Evolutionary conservation across 345 rosid genomes (phyloP).

Genomic region (Gossypium rotundifolium): DNA sequence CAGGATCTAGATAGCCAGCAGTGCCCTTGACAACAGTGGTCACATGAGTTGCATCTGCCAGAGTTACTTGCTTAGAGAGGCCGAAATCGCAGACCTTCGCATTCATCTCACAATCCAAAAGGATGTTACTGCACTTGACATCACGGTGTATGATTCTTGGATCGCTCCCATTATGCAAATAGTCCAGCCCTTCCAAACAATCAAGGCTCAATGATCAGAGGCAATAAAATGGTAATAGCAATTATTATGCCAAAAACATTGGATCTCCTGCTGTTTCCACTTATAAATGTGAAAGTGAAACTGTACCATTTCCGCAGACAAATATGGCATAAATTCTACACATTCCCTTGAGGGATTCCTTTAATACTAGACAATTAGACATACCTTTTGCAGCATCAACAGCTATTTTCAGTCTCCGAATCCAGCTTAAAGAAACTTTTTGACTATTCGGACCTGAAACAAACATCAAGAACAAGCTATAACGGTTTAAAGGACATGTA

Average conservation of each 20-base stretch:
- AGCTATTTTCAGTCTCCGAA: slow-evolving; percentile 79
- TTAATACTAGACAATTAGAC: not conserved
- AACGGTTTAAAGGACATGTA: not conserved
- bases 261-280: not conserved
- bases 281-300: not conserved
- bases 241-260: not conserved
- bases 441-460: slow-evolving; percentile 49
- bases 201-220: not conserved
- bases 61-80: slow-evolving; percentile 66
- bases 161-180: slow-evolving; percentile 81
- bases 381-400: slow-evolving; percentile 94
- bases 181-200: slow-evolving; percentile 62
- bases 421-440: slow-evolving; percentile 73
- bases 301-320: not conserved
- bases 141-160: slow-evolving; percentile 88
- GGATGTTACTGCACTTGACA: slow-evolving; percentile 78
- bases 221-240: not conserved
- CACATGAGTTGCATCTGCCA: slow-evolving; percentile 74
- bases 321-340: not conserved
- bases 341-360: not conserved
- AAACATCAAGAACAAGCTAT: not conserved
- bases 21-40: slow-evolving; percentile 95
- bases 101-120: slow-evolving; percentile 78
- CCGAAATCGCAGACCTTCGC: slow-evolving; percentile 77
- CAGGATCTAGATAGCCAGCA: slow-evolving; percentile 94